Evolutionary conservation across 2,329 filamentous ascomycete genomes (phyloP).

Genomic region (Diaporthe nobilis): DNA sequence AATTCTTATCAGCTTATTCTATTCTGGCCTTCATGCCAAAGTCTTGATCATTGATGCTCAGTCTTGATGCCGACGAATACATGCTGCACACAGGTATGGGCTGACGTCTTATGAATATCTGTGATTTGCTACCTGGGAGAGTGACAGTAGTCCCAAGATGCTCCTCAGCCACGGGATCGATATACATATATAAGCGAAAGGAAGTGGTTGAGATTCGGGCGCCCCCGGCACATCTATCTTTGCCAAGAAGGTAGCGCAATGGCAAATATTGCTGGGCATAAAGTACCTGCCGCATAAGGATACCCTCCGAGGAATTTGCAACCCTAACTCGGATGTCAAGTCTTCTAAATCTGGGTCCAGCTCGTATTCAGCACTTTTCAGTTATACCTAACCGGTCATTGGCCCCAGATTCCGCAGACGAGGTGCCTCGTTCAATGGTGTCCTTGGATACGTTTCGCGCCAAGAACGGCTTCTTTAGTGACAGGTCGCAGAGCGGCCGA

Average conservation of each 20-base stretch:
- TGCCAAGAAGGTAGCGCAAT: constrained; percentile 9
- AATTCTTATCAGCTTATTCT: background rate
- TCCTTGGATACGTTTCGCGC: background rate
- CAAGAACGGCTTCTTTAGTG: background rate
- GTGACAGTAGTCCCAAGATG: background rate
- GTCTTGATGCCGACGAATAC: too few relatives aligned
- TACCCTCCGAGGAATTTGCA: background rate
- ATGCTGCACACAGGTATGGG: background rate
- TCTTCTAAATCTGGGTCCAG: constrained; percentile 2
- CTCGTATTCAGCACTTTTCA: background rate
- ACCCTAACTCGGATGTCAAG: background rate
- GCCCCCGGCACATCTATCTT: constrained; percentile 16
- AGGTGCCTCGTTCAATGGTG: background rate
- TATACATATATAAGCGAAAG: background rate
- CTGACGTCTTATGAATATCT: background rate
- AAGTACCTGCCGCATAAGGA: constrained; percentile 6
- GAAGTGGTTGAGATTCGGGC: background rate
- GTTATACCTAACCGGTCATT: background rate
- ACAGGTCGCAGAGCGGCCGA: background rate
- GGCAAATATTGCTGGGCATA: background rate
- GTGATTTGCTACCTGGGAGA: background rate
- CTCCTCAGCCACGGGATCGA: too few relatives aligned
- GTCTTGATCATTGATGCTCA: too few relatives aligned
- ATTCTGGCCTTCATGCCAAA: too few relatives aligned
- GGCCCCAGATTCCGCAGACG: background rate